Percentiles rank a stretch among this genome's conserved stretches.
These are phyloP conservation scores for Ogataea neopini DNA, from an alignment of 805 yeast species.

Conservation along the genomic window DNA sequence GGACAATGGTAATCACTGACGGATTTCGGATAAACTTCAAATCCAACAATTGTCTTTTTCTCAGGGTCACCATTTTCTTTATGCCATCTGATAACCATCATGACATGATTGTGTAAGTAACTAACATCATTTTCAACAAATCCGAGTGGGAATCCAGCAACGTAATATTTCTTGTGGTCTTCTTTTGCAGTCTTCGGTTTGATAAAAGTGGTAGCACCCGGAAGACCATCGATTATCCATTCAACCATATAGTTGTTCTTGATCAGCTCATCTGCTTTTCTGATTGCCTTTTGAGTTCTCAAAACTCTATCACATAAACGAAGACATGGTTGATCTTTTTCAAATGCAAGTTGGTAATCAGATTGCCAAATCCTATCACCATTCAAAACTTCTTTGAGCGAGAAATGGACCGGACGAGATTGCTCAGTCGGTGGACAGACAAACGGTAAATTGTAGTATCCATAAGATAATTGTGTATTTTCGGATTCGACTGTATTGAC, in stretches of 20 bases:
- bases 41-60: conserved; percentile 72
- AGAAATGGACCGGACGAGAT: conserved; percentile 62
- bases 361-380: conserved; percentile 83
- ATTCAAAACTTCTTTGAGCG: conserved; percentile 72
- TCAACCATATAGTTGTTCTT: conserved; percentile 73
- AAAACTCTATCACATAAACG: conserved; percentile 69
- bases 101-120: conserved; percentile 75
- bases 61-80: conserved; percentile 40
- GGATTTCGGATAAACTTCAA: conserved; percentile 86
- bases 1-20: conserved; percentile 71
- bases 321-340: conserved; percentile 63
- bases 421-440: conserved; percentile 66
- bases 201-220: conserved; percentile 84
- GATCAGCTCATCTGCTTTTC: conserved; percentile 60
- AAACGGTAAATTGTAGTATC: conserved; percentile 76
- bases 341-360: conserved; percentile 64
- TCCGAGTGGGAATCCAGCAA: conserved; percentile 87
- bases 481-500: conserved; percentile 82
- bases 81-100: conserved; percentile 77
- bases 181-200: conserved; percentile 54
- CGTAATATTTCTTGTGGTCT: conserved; percentile 57
- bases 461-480: conserved; percentile 71
- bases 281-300: conserved; percentile 45
- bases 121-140: conserved; percentile 59
- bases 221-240: conserved; percentile 81